Evolutionary conservation across 106 monocot species (phyloP), one percentile per base, ranked within the genome.

Genomic region (Agapanthus africanus): DNA sequence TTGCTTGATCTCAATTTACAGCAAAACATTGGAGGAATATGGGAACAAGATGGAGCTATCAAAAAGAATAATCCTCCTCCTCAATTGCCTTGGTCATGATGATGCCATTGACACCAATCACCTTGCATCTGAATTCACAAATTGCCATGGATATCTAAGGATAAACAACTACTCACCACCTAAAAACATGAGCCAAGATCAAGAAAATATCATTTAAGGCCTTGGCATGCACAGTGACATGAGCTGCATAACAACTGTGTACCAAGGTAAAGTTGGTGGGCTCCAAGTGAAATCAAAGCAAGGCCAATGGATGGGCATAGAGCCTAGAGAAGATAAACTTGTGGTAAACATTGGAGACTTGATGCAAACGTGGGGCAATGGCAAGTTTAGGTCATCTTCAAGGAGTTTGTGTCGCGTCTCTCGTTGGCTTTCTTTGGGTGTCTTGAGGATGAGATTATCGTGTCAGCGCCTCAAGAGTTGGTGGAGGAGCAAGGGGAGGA

Each of bases 191-290:
- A 27, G 34, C n/a, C 7, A 27, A 39, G 6, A 3, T 1, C 6
- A 31, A 37, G 36, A 37, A 75, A 63, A 19, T n/a, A n/a, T n/a
- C n/a, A 65, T 66, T 19, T 75, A 83, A 79, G 83, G 78, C 4
- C 78, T 83, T 11, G 83, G 83, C 47, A 83, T 79, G 78, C 83
- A 83, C 71, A 83, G 78, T 9, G 83, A 83, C 75, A 83, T 83
- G 78, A 83, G 83, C 59, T 83, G 83, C 46, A 75, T 83, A 59
- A 83, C 83, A 52, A 75, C 79, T 34, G 35, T 83, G 32, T 71
- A 75, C 35, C 83, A 78, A 52, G 83, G 79, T 69, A 71, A 75
- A 47, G 71, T 72, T 33, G 83, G 83, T 9, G 83, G 83, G 9
- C 75, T 83, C 35, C 83, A 83, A 56, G 78, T 78, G 66, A 71